Evolutionary conservation across 371 early-diverging fungal genomes (phyloP), one percentile per base, ranked within the genome.

Genomic region (Mortierella sp.): DNA sequence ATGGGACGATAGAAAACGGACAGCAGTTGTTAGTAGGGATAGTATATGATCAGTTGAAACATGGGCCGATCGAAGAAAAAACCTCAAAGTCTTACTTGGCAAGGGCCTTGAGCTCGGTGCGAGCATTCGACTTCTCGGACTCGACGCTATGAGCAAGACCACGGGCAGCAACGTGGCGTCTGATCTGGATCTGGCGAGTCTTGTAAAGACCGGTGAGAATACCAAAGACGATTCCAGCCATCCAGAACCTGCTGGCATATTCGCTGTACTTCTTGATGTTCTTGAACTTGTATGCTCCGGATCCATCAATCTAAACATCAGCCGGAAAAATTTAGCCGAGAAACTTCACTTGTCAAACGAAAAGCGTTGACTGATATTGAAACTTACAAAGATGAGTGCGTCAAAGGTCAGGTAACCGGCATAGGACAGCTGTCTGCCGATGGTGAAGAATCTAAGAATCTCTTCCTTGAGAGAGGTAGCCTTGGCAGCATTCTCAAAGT

Each of bases 241-340:
- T 70, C 94, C 94, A 94, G 65, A 89, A 89, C 63, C 85, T 85
- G 69, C 67, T 69, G 41, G 90, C 89, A 60, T 84, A 74, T 52
- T 84, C 72, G 60, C 72, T 84, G 74, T 89, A 84, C 65, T 83
- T 69, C 74, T 87, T 84, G 63, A 87, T 84, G 64, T 87, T 85
- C 33, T 77, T 58, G 61, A 89, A 83, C 67, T 85, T 87, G 76
- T 86, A 86, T 52, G 88, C 83, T 8, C 86, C 86, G 15, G 87
- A 48, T 66, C 85, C 83, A 84, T 90, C 67, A 41, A 62, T 62
- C 62, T 62, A 45, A 33, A 55, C 22, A 13, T 19, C 28, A 0
- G 21, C 6, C 55, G 19, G 32, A 22, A 55, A 15, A 10, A 28
- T n/a, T 50, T 50, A n/a, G 40, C 32, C 55, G 32, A 28, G 9